Evolutionary conservation across 306 rosid genomes (phyloP).

Genomic region (Gleditsia sinensis): DNA sequence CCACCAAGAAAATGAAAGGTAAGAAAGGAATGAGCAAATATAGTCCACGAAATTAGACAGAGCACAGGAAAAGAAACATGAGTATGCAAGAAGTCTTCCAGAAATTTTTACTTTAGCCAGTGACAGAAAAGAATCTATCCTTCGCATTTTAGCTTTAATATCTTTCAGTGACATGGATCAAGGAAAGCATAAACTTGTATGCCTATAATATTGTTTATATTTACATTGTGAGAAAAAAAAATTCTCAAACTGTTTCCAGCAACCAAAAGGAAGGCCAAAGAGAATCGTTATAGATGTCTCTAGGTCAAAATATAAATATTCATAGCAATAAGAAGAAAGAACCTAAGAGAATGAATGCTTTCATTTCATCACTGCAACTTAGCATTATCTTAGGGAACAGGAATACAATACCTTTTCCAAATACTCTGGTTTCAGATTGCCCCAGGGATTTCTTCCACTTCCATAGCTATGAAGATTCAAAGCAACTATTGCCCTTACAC

Average conservation of each 20-base stretch:
- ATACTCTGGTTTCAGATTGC: constrained; percentile 79
- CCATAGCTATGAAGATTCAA: constrained; percentile 95
- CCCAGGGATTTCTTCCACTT: constrained; percentile 99
- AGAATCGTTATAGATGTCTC: too few relatives aligned
- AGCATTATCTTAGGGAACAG: constrained; percentile 12
- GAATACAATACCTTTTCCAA: constrained; percentile 77
- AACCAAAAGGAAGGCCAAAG: too few relatives aligned
- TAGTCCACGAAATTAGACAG: background rate
- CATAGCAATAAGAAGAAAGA: too few relatives aligned
- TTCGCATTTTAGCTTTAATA: background rate
- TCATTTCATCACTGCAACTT: constrained; percentile 19
- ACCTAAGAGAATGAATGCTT: constrained; percentile 1
- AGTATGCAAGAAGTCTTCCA: background rate
- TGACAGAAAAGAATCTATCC: background rate
- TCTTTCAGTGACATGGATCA: background rate
- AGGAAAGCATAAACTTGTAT: background rate
- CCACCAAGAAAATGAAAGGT: background rate
- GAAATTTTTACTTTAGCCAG: background rate
- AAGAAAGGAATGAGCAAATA: background rate
- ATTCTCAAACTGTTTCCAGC: background rate
- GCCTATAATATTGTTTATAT: background rate
- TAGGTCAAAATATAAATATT: too few relatives aligned
- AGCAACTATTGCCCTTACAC: constrained; percentile 94
- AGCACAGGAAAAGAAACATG: constrained; percentile 6
- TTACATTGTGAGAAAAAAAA: background rate